Evolutionary conservation across 1,139 yeast genomes (phyloP).

Genomic region (Geotrichum aggregatum): DNA sequence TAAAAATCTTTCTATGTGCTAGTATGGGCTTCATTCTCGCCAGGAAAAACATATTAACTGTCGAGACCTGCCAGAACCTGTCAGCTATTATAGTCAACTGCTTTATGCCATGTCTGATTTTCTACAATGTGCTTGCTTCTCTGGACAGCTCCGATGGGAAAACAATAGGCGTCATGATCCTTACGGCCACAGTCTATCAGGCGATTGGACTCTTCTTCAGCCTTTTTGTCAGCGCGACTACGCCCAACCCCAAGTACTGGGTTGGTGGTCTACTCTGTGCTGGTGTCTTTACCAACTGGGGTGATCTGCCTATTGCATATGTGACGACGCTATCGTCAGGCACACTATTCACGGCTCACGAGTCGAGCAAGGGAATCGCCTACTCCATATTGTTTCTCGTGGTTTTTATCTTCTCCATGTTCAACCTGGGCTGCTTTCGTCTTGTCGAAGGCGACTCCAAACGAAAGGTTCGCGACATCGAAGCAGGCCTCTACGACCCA

Average conservation of each 20-base stretch:
- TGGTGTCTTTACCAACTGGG: constrained; percentile 58
- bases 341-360: constrained; percentile 50
- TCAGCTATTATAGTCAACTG: constrained; percentile 69
- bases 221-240: constrained; percentile 33
- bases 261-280: constrained; percentile 71
- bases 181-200: constrained; percentile 54
- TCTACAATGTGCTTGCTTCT: constrained; percentile 67
- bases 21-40: constrained; percentile 68
- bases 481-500: constrained; percentile 15
- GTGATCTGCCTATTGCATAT: constrained; percentile 87
- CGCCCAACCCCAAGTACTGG: constrained; percentile 69
- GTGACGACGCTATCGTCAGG: constrained; percentile 72
- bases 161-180: constrained; percentile 65
- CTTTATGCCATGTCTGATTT: constrained; percentile 72
- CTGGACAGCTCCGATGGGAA: constrained; percentile 69
- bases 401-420: constrained; percentile 64
- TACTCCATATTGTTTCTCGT: constrained; percentile 77
- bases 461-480: constrained; percentile 11
- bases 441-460: constrained; percentile 67
- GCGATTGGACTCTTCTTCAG: constrained; percentile 36
- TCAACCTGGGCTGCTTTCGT: constrained; percentile 70
- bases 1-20: constrained; percentile 76
- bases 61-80: constrained; percentile 62
- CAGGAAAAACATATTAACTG: constrained; percentile 56
- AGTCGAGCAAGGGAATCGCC: constrained; percentile 79